Conservation (phyloP, 2,329 filamentous ascomycete genomes). For the Xylariaceae sp. region DNA sequence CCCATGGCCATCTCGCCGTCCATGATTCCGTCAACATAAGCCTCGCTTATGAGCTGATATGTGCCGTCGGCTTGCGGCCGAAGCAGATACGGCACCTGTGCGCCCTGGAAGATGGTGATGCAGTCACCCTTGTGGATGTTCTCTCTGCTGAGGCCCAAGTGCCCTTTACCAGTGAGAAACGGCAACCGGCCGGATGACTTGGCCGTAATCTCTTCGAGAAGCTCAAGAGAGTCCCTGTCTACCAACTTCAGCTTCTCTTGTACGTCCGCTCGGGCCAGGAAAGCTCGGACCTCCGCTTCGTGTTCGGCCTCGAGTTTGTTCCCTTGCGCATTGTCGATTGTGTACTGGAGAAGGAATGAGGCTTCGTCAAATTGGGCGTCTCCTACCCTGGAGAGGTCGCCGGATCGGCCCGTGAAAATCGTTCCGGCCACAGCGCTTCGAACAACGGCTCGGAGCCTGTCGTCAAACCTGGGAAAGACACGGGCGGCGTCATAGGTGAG, state of each 20-base stretch:
- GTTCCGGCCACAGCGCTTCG: slow-evolving; percentile 4
- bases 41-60: slow-evolving; percentile 8
- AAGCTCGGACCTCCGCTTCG: neutral
- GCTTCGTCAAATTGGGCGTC: neutral
- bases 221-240: neutral
- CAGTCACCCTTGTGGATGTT: slow-evolving; percentile 7
- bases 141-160: slow-evolving; percentile 6
- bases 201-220: neutral
- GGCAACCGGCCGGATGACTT: slow-evolving; percentile 7
- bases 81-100: slow-evolving; percentile 9
- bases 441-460: slow-evolving; percentile 5
- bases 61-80: neutral
- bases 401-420: too few species aligned
- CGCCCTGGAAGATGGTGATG: slow-evolving; percentile 6
- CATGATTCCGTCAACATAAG: slow-evolving; percentile 10
- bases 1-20: slow-evolving; percentile 7
- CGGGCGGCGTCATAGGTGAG: slow-evolving; percentile 2
- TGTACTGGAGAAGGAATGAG: neutral
- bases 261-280: neutral
- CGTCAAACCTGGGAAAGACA: slow-evolving; percentile 1
- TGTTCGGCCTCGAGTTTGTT: neutral
- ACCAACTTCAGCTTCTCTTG: neutral
- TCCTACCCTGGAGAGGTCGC: neutral
- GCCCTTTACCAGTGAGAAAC: slow-evolving; percentile 3
- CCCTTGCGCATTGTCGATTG: neutral